Evolutionary conservation across 2,329 filamentous ascomycete species (phyloP), one percentile per base, ranked within the genome.

Genomic region (Ascochyta lentis): DNA sequence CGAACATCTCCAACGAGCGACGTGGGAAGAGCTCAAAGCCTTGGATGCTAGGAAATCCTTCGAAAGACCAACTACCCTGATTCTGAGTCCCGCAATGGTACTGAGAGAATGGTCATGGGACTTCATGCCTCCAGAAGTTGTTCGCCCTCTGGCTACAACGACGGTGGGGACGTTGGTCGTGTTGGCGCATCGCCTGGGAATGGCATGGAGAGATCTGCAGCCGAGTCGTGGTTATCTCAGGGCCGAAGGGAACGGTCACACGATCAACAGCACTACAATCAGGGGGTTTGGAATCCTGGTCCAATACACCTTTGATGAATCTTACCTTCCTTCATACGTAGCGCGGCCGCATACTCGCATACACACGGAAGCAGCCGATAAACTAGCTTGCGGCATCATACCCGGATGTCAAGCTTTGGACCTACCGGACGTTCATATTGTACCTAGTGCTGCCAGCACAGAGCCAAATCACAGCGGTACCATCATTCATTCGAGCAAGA

Each of bases 41-140:
- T 13, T 44, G 16, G 19, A 46, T 29, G 2, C 41, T 10, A 1
- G 35, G 27, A 38, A 38, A 16, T 38, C 35, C 4, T 19, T 38
- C 3, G n/a, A 38, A 23, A 48, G 26, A 12, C 45, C 35, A 9
- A 33, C 19, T 4, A 26, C 45, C 6, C 40, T 24, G 35, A 40
- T 48, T 19, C 35, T 40, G 26, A 48, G 26, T 26, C 45, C 35
- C 24, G 45, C 35, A 22, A 40, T 33, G 45, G 45, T 48, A 6
- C 19, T 40, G 3, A 24, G 45, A 27, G 35, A 48, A 33, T 40
- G 51, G 27, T 55, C 48, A 2, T 58, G 50, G 54, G 58, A 58
- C 12, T 53, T 58, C 3, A 58, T 55, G 58, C 58, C 58, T 0
- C 55, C 58, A 23, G 58, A 60, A 1, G 42, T 55, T 3, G 58